phyloP scores from a whole-genome alignment of 257 asterid genomes.

The Striga asiatica region DNA sequence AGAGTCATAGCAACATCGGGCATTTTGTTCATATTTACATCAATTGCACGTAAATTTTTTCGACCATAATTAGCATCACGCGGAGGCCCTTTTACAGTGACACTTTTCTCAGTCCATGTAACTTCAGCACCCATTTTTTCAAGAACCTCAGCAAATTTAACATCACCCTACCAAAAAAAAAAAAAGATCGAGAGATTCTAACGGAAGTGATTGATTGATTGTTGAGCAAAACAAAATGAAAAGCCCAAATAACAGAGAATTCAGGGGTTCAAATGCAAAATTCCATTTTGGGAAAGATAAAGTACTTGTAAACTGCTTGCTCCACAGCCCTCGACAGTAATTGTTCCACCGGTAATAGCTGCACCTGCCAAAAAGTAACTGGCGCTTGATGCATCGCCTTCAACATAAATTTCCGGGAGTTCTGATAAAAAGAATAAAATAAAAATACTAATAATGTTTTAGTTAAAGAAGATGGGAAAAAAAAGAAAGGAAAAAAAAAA shows the following conservation, averaged over 20 bases:
- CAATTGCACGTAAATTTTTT: constrained; percentile 68
- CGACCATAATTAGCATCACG: constrained; percentile 45
- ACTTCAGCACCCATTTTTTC: constrained; percentile 94
- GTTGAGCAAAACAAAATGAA: too few relatives aligned
- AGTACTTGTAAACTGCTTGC: constrained; percentile 94
- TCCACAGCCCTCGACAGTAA: constrained; percentile 96
- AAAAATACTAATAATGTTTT: constrained; percentile 2
- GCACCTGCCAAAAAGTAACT: constrained; percentile 99
- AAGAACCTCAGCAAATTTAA: constrained; percentile 93
- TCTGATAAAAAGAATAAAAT: constrained; percentile 26
- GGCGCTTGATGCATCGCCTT: constrained; percentile 99
- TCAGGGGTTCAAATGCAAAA: too few relatives aligned
- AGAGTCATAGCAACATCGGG: constrained; percentile 99
- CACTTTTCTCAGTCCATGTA: constrained; percentile 91
- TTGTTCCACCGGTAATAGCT: constrained; percentile 88
- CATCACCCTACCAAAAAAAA: constrained; percentile 63
- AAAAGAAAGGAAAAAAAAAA: too few relatives aligned
- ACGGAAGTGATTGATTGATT: too few relatives aligned
- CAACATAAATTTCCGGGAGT: constrained; percentile 96
- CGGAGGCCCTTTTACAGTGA: constrained; percentile 82
- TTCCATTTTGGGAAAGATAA: too few relatives aligned
- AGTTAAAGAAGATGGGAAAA: too few relatives aligned
- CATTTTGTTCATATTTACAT: constrained; percentile 95
- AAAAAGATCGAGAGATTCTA: neutral
- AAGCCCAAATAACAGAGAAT: neutral